phyloP scores from a whole-genome alignment of 148 eudicot species.

The Cornus suecica region DNA sequence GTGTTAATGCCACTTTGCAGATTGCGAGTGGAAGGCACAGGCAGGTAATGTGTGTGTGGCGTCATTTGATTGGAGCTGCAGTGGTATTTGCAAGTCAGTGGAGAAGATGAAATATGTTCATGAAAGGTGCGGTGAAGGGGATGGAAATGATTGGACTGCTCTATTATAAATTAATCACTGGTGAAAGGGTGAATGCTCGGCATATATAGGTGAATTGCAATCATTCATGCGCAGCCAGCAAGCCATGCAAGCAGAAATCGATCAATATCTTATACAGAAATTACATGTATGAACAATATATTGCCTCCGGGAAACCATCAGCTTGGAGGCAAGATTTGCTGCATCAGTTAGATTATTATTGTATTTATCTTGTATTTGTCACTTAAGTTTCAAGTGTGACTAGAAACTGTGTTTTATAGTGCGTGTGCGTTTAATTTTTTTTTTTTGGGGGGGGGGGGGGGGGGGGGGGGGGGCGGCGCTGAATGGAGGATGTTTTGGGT shows the following conservation, averaged over 20 bases:
- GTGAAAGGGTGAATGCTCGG: background rate
- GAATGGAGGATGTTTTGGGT: too few species aligned
- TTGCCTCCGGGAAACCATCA: background rate
- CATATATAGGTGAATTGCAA: background rate
- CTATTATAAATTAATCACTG: conserved; percentile 24
- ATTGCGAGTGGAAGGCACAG: conserved; percentile 76
- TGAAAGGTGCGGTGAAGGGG: conserved; percentile 67
- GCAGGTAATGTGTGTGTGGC: conserved; percentile 73
- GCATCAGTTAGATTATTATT: too few species aligned
- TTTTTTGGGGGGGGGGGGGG: background rate
- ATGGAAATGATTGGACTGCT: conserved; percentile 59
- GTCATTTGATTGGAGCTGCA: conserved; percentile 80
- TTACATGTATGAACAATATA: background rate
- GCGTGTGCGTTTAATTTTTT: background rate
- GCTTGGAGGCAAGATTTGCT: too few species aligned
- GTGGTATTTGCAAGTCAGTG: conserved; percentile 81
- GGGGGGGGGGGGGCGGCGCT: background rate
- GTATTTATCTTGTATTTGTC: too few species aligned
- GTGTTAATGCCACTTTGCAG: conserved; percentile 30
- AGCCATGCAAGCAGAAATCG: background rate
- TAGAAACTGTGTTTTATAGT: background rate
- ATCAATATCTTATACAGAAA: background rate
- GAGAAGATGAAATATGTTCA: conserved; percentile 66
- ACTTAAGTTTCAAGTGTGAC: too few species aligned
- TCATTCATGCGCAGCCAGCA: background rate